These are phyloP conservation scores for Mercurialis annua DNA, from an alignment of 345 rosid species.

Conservation along the genomic window DNA sequence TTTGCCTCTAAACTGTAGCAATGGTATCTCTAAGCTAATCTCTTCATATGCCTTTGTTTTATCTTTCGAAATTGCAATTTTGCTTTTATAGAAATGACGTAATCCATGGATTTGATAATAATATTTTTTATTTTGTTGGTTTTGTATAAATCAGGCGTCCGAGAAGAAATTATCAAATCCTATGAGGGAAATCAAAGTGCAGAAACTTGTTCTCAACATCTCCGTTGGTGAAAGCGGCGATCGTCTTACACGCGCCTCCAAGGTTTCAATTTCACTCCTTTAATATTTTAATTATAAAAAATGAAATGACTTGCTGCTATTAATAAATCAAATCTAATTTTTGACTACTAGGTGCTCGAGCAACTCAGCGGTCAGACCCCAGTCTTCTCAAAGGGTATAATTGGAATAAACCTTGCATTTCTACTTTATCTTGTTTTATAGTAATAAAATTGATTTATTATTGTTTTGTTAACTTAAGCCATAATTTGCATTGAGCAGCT, in stretches of 20 bases:
- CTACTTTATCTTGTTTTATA: background rate
- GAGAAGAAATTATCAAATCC: constrained; percentile 85
- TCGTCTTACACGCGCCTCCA: constrained; percentile 84
- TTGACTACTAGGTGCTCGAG: constrained; percentile 58
- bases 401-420: background rate
- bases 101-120: background rate
- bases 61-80: background rate
- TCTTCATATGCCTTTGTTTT: too few relatives aligned
- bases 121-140: background rate
- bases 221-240: constrained; percentile 93
- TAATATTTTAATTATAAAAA: background rate
- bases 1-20: background rate
- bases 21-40: background rate
- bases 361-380: constrained; percentile 85
- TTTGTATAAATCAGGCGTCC: constrained; percentile 57
- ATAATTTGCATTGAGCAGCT: constrained; percentile 42
- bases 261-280: constrained; percentile 44
- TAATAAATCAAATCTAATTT: background rate
- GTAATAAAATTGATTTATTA: background rate
- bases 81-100: background rate
- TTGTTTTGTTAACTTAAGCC: too few relatives aligned
- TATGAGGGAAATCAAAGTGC: constrained; percentile 87
- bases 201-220: constrained; percentile 80
- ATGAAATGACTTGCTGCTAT: background rate
- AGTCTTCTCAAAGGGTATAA: constrained; percentile 75